Evolutionary conservation across 441 rosid species (phyloP).

Genomic region (Aleurites moluccanus): DNA sequence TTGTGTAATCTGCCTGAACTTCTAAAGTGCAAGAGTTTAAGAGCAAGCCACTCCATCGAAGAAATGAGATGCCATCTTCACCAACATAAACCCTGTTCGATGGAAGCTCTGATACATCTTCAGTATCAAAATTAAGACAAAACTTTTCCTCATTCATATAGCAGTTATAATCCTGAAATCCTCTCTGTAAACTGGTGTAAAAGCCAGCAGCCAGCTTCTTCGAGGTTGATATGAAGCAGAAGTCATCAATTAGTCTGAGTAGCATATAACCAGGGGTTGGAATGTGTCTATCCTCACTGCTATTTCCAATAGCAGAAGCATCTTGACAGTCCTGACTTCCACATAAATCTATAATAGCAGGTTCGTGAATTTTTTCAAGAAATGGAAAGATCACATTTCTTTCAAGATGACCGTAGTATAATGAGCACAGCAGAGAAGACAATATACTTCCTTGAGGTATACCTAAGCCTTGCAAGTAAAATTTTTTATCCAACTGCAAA

Average conservation of each 20-base stretch:
- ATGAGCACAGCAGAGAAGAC: slow-evolving; percentile 77
- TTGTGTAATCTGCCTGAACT: slow-evolving; percentile 86
- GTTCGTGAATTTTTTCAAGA: slow-evolving; percentile 41
- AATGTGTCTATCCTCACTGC: slow-evolving; percentile 25
- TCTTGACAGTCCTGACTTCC: slow-evolving; percentile 6
- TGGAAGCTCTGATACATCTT: slow-evolving; percentile 30
- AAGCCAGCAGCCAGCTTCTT: slow-evolving; percentile 62
- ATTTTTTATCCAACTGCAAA: slow-evolving; percentile 48
- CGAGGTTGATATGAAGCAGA: slow-evolving; percentile 82
- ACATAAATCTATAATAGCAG: slow-evolving; percentile 27
- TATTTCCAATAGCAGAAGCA: slow-evolving; percentile 14
- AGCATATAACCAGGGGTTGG: slow-evolving; percentile 43
- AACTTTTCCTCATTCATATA: slow-evolving; percentile 73
- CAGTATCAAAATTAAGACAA: slow-evolving; percentile 62
- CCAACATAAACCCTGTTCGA: slow-evolving; percentile 47
- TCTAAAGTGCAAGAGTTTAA: slow-evolving; percentile 65
- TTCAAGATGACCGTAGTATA: slow-evolving; percentile 84
- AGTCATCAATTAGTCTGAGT: slow-evolving; percentile 78
- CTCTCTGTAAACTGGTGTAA: slow-evolving; percentile 47
- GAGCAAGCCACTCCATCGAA: slow-evolving; percentile 87
- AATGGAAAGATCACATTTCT: slow-evolving; percentile 66
- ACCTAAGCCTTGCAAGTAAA: slow-evolving; percentile 65
- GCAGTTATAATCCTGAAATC: slow-evolving; percentile 79
- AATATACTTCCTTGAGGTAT: slow-evolving; percentile 89
- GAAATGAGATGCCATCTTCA: slow-evolving; percentile 55